phyloP scores from a whole-genome alignment of 2,329 filamentous ascomycete genomes.

The Pyrenochaeta sp. region DNA sequence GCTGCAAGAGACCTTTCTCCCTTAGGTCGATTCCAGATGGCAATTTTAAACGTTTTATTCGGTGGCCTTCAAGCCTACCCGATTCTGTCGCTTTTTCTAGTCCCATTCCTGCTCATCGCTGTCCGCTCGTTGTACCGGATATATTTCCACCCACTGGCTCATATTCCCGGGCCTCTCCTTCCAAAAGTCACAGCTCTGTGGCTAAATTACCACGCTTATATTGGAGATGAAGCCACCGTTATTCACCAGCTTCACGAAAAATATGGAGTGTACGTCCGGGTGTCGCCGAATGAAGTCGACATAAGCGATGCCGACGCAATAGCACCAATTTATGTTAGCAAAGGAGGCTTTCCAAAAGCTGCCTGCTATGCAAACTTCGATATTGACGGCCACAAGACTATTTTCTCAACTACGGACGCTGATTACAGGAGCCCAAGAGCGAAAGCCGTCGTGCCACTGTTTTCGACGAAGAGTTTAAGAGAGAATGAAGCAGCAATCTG shows the following conservation, averaged over 20 bases:
- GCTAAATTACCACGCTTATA: slow-evolving; percentile 38
- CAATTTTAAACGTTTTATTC: too few species aligned
- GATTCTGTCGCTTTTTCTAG: slow-evolving; percentile 1
- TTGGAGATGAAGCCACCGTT: slow-evolving; percentile 33
- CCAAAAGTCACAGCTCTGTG: slow-evolving; percentile 33
- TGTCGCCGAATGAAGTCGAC: slow-evolving; percentile 36
- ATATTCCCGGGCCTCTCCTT: slow-evolving; percentile 31
- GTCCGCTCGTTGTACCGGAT: slow-evolving; percentile 28
- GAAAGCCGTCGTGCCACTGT: slow-evolving; percentile 60
- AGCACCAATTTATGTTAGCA: slow-evolving; percentile 59
- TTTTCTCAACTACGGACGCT: slow-evolving; percentile 59
- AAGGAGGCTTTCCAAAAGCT: slow-evolving; percentile 63
- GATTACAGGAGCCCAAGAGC: slow-evolving; percentile 54
- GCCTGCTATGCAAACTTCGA: slow-evolving; percentile 64
- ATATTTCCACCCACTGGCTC: slow-evolving; percentile 30
- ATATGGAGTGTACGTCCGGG: slow-evolving; percentile 33
- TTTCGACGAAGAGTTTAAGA: slow-evolving; percentile 57
- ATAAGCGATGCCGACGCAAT: slow-evolving; percentile 49
- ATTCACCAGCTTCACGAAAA: slow-evolving; percentile 28
- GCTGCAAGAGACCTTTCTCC: too few species aligned
- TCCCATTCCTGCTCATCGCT: slow-evolving; percentile 15
- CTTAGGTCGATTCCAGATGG: too few species aligned
- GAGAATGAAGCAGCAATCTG: slow-evolving; percentile 50
- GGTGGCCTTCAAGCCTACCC: slow-evolving; percentile 13
- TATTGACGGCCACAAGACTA: slow-evolving; percentile 62